Percentiles rank a stretch among this genome's conserved stretches.
Conservation (phyloP, 768 basidiomycete genomes). For the Trametes elegans region DNA sequence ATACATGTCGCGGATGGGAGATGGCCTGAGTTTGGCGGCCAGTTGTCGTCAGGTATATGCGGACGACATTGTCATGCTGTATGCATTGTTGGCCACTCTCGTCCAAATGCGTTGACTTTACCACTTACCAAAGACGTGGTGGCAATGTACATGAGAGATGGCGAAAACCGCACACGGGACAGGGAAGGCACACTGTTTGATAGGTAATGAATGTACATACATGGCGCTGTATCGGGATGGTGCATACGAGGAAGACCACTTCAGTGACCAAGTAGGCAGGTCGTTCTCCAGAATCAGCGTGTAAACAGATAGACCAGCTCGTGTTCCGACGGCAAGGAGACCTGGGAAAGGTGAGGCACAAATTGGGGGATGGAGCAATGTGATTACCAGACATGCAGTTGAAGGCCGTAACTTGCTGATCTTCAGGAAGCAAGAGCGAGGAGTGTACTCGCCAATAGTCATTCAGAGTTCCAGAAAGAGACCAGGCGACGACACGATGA, state of each 20-base stretch:
- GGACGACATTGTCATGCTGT: slow-evolving; percentile 57
- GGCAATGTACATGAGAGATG: slow-evolving; percentile 73
- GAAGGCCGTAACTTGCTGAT: slow-evolving; percentile 54
- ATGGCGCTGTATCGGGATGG: not conserved
- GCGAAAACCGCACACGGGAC: slow-evolving; percentile 61
- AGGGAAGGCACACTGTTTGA: slow-evolving; percentile 46
- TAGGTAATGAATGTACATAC: slow-evolving; percentile 21
- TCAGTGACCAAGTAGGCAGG: slow-evolving; percentile 77
- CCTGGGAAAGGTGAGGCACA: slow-evolving; percentile 47
- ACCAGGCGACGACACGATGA: slow-evolving; percentile 73
- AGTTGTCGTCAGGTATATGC: slow-evolving; percentile 70
- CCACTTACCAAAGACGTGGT: slow-evolving; percentile 54
- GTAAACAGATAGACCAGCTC: slow-evolving; percentile 63
- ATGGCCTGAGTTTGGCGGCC: slow-evolving; percentile 67
- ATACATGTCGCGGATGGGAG: slow-evolving; percentile 70
- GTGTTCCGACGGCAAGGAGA: slow-evolving; percentile 68
- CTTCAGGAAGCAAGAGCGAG: slow-evolving; percentile 62
- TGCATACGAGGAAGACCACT: slow-evolving; percentile 67
- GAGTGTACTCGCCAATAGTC: slow-evolving; percentile 81
- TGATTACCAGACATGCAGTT: slow-evolving; percentile 70
- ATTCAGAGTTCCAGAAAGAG: slow-evolving; percentile 61
- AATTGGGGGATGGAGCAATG: not conserved
- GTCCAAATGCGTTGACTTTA: not conserved
- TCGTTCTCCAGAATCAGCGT: slow-evolving; percentile 79
- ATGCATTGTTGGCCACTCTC: slow-evolving; percentile 13